Evolutionary conservation across 495 filamentous ascomycete species (phyloP).

Genomic region (Aspergillus indologenus): DNA sequence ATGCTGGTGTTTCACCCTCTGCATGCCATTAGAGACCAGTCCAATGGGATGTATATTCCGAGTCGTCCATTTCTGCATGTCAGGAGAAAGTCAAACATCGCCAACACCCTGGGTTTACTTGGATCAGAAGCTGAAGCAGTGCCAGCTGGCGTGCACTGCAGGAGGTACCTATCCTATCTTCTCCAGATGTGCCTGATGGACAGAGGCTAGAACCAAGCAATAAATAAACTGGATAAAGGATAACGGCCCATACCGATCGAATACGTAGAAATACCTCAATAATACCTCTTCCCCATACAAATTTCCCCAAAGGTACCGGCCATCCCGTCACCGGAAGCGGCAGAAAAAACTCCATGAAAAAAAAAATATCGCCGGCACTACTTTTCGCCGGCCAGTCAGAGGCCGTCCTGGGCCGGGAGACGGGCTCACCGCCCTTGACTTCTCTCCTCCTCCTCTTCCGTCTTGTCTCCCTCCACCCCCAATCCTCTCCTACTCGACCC

Average conservation of each 20-base stretch:
- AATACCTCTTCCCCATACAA: background rate
- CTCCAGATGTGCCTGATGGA: too few species aligned
- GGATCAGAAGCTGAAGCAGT: background rate
- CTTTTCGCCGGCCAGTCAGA: slow-evolving; percentile 14
- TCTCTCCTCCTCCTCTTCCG: slow-evolving; percentile 30
- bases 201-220: background rate
- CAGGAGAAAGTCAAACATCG: background rate
- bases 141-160: background rate
- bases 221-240: too few species aligned
- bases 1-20: background rate
- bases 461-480: slow-evolving; percentile 25
- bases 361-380: slow-evolving; percentile 28
- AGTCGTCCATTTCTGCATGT: background rate
- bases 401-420: slow-evolving; percentile 15
- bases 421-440: slow-evolving; percentile 14
- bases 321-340: background rate
- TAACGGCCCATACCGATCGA: background rate
- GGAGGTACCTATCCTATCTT: too few species aligned
- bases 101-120: background rate
- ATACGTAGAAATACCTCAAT: background rate
- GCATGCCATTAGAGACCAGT: background rate
- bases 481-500: slow-evolving; percentile 20
- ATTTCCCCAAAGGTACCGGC: background rate
- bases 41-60: too few species aligned
- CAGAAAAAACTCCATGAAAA: slow-evolving; percentile 17